Evolutionary conservation across 2,329 filamentous ascomycete species (phyloP).

Genomic region (Apiospora phragmitis): DNA sequence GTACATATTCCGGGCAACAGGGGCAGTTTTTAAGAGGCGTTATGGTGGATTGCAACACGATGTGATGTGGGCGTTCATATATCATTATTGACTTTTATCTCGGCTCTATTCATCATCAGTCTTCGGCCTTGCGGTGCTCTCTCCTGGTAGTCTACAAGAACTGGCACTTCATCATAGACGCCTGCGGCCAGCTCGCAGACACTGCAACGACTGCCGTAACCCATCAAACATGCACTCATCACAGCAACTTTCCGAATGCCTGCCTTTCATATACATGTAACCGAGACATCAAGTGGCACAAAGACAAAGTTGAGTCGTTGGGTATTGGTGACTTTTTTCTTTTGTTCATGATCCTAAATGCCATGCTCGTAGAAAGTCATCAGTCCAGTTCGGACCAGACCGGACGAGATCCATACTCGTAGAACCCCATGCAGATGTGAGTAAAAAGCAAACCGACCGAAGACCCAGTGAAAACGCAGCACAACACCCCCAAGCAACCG

Average conservation of each 20-base stretch:
- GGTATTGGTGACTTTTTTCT: slow-evolving; percentile 12
- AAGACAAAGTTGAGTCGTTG: neutral
- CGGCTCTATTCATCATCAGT: neutral
- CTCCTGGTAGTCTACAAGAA: neutral
- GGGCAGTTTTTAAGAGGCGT: too few species aligned
- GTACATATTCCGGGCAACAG: too few species aligned
- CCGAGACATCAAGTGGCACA: neutral
- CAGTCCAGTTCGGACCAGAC: slow-evolving; percentile 8
- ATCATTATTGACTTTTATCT: neutral
- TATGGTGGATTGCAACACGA: neutral
- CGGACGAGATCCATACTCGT: slow-evolving; percentile 10
- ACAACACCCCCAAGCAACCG: slow-evolving; percentile 29
- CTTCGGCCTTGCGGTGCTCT: neutral
- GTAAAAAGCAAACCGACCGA: slow-evolving; percentile 32
- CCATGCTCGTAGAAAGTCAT: slow-evolving; percentile 11
- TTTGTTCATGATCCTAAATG: slow-evolving; percentile 12
- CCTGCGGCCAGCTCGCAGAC: neutral
- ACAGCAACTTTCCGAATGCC: neutral
- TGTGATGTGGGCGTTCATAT: neutral
- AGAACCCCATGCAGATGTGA: slow-evolving; percentile 30
- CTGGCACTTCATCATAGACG: neutral
- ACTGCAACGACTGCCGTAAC: neutral
- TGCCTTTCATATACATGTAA: neutral
- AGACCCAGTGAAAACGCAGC: slow-evolving; percentile 27
- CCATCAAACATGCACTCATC: slow-evolving; percentile 1